Evolutionary conservation across 2,329 filamentous ascomycete species (phyloP).

Genomic region (Ophiostoma piceae): DNA sequence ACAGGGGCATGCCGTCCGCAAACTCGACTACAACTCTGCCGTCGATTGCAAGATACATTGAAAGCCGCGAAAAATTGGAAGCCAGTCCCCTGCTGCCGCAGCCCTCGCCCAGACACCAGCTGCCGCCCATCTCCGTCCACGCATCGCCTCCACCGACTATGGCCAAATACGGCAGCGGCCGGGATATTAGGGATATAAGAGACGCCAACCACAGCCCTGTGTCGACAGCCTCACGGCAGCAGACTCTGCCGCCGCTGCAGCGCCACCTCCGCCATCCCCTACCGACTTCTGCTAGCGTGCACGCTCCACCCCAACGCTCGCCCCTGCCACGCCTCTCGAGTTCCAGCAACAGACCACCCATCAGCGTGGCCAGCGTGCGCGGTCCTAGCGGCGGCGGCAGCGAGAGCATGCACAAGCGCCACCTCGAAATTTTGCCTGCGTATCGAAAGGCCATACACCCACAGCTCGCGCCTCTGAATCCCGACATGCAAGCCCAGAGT

Average conservation of each 20-base stretch:
- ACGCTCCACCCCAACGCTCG: not conserved
- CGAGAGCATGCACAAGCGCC: not conserved
- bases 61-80: not conserved
- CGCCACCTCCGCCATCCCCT: not conserved
- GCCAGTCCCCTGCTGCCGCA: not conserved
- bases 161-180: not conserved
- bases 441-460: not conserved
- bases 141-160: not conserved
- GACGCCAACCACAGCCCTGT: not conserved
- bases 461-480: not conserved
- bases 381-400: not conserved
- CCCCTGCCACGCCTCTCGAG: not conserved
- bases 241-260: constrained; percentile 42
- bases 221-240: not conserved
- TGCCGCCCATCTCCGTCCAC: not conserved
- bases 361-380: not conserved
- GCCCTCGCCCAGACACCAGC: not conserved
- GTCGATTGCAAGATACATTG: not conserved
- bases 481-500: not conserved
- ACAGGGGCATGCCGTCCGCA: not conserved
- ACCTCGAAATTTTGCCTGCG: not conserved
- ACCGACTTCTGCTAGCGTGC: not conserved
- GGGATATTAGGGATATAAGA: not conserved
- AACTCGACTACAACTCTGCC: not conserved
- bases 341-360: not conserved